These are phyloP conservation scores for Torulaspora microellipsoides DNA, from an alignment of 805 yeast genomes.

Conservation along the genomic window DNA sequence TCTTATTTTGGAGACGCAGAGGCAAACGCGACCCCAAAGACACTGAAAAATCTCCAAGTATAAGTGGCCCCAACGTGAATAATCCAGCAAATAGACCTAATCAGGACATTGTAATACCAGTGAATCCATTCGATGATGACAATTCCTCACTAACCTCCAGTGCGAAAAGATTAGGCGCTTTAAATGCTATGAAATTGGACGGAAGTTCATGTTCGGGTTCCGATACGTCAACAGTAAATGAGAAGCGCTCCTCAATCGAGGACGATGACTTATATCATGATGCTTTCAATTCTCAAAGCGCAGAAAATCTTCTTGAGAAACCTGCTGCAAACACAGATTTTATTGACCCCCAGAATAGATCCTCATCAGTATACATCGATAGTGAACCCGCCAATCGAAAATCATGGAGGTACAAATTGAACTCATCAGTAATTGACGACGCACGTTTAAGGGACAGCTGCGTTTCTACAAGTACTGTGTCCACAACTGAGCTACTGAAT, in stretches of 20 bases:
- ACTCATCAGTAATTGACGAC: constrained; percentile 33
- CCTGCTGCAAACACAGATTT: constrained; percentile 17
- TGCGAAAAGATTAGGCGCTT: constrained; percentile 41
- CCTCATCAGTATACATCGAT: constrained; percentile 34
- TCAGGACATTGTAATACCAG: constrained; percentile 23
- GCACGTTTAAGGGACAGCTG: constrained; percentile 53
- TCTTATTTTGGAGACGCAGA: constrained; percentile 53
- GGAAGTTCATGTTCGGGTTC: constrained; percentile 48
- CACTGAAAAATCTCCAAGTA: constrained; percentile 32
- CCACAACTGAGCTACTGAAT: constrained; percentile 77
- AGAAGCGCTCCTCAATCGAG: constrained; percentile 12
- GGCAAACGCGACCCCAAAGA: constrained; percentile 31
- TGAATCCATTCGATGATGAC: constrained; percentile 32
- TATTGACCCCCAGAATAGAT: constrained; percentile 28
- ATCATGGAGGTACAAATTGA: constrained; percentile 54
- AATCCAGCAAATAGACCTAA: constrained; percentile 36
- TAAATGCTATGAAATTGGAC: constrained; percentile 51
- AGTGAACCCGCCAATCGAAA: constrained; percentile 37
- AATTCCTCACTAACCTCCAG: constrained; percentile 22
- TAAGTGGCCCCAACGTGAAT: constrained; percentile 39
- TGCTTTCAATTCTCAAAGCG: constrained; percentile 38
- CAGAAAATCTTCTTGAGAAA: constrained; percentile 36
- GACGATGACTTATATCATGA: constrained; percentile 35
- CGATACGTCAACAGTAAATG: constrained; percentile 42
- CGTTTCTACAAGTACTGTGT: constrained; percentile 74